Evolutionary conservation across 2,329 filamentous ascomycete genomes (phyloP).

Genomic region (Apiospora arundinis): DNA sequence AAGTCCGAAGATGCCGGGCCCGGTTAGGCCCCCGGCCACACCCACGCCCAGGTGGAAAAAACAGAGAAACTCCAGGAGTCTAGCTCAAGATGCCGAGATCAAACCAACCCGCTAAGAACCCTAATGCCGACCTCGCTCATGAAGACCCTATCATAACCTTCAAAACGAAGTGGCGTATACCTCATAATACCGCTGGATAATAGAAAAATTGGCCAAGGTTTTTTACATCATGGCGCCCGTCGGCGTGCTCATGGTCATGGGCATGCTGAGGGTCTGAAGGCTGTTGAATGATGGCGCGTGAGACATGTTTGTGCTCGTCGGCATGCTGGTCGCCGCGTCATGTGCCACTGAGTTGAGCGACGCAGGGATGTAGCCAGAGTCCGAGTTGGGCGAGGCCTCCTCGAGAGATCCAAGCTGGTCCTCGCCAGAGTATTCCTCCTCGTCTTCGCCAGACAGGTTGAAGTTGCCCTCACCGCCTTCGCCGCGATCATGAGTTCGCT

Average conservation of each 20-base stretch:
- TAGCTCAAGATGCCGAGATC: constrained; percentile 27
- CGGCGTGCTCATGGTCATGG: constrained; percentile 66
- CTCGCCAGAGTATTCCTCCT: constrained; percentile 83
- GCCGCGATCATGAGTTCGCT: constrained; percentile 72
- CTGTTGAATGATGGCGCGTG: constrained; percentile 57
- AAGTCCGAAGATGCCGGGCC: neutral
- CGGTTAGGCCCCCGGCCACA: constrained; percentile 14
- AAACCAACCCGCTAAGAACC: constrained; percentile 32
- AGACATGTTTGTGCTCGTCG: constrained; percentile 34
- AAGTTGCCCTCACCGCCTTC: constrained; percentile 65
- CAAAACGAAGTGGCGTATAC: constrained; percentile 31
- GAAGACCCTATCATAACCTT: constrained; percentile 28
- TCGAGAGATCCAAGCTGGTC: constrained; percentile 83
- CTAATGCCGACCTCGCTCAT: constrained; percentile 22
- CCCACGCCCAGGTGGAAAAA: constrained; percentile 5
- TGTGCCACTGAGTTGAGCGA: constrained; percentile 56
- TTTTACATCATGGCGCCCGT: constrained; percentile 46
- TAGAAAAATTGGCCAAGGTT: constrained; percentile 28
- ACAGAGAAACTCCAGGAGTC: constrained; percentile 22
- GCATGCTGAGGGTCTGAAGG: constrained; percentile 68
- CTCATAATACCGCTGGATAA: constrained; percentile 29
- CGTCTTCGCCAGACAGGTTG: constrained; percentile 79
- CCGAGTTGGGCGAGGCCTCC: constrained; percentile 77
- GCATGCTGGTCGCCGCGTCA: constrained; percentile 36
- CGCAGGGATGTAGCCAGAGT: constrained; percentile 64